These are phyloP conservation scores for Colletotrichum godetiae DNA, from an alignment of 2,329 filamentous ascomycete genomes.

Conservation along the genomic window DNA sequence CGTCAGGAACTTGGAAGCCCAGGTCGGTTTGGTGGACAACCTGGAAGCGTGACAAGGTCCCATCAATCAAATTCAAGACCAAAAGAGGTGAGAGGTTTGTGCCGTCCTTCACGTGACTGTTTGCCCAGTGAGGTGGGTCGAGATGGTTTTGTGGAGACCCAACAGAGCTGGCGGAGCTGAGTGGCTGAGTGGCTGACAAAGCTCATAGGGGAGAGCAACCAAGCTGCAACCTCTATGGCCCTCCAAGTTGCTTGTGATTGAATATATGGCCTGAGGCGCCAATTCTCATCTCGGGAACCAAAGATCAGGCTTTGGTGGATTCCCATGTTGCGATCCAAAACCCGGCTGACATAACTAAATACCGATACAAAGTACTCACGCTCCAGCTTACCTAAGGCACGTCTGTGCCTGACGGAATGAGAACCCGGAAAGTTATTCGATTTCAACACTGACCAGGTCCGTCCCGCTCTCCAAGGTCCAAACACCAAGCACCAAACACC, in stretches of 20 bases:
- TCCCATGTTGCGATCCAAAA: neutral
- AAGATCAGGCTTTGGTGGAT: neutral
- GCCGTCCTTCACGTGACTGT: constrained; percentile 29
- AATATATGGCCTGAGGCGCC: neutral
- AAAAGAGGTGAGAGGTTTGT: neutral
- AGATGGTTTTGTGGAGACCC: neutral
- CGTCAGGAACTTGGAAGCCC: neutral
- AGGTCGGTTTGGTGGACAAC: neutral
- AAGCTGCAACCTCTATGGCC: neutral
- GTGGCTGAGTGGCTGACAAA: neutral
- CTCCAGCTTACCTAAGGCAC: neutral
- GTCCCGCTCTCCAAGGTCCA: constrained; percentile 4
- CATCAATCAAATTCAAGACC: constrained; percentile 34
- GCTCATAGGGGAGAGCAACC: no score
- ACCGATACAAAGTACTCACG: neutral
- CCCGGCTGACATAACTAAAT: neutral
- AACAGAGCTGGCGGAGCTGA: neutral
- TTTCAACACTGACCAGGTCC: neutral
- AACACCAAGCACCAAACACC: neutral
- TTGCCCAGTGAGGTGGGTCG: neutral
- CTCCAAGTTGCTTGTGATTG: neutral
- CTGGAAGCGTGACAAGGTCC: neutral
- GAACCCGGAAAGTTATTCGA: neutral
- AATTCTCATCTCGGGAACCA: no score
- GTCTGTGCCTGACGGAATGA: neutral